Base-by-base conservation (phyloP, 106 monocot species). In the Dendrobium chrysotoxum region DNA sequence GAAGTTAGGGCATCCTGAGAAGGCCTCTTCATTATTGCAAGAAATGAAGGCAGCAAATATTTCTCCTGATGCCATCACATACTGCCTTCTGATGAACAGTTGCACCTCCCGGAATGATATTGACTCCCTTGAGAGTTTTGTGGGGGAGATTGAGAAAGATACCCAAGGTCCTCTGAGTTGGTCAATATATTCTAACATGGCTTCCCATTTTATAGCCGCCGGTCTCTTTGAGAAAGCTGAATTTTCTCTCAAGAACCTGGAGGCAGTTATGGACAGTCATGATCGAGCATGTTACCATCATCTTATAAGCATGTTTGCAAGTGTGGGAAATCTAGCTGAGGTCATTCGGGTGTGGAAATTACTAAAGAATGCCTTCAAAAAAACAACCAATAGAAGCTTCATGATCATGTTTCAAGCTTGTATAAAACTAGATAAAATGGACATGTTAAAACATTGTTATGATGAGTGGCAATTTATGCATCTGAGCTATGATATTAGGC, bases 301-400 rank as follows among this genome's bases (percentile, higher is more conserved):
- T 75, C 88, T 95, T 38, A 82, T 95, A 45, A 92, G 75, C 80
- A 83, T 86, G 18, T 86, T 87, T 84, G 88, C 92, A 25, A 73
- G 85, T 38, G 78, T 83, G 23, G 86, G 90, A 13, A 90, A 88
- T 76, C 23, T 78, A 68, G 21, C 28, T 6, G 94, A 94, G 70
- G 91, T 95, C 79, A 72, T 70, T 21, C 81, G 90, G 65, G 81
- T 95, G 4, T 95, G 92, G 92, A 86, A 86, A 25, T 82, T 84
- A 16, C 76, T 90, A 28, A 90, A 90, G 78, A 42, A 28, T 18
- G 21, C 78, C 16, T 84, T 90, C 28, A 41, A 35, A 44, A 40
- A 90, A 81, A 77, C 81, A 15, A 90, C 85, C 68, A 92, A 95
- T 47, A 82, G 53, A 77, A 86, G 87, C 55, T 93, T 91, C 61